Base-by-base conservation (phyloP, 2,329 filamentous ascomycete species). In the Emergomyces orientalis region DNA sequence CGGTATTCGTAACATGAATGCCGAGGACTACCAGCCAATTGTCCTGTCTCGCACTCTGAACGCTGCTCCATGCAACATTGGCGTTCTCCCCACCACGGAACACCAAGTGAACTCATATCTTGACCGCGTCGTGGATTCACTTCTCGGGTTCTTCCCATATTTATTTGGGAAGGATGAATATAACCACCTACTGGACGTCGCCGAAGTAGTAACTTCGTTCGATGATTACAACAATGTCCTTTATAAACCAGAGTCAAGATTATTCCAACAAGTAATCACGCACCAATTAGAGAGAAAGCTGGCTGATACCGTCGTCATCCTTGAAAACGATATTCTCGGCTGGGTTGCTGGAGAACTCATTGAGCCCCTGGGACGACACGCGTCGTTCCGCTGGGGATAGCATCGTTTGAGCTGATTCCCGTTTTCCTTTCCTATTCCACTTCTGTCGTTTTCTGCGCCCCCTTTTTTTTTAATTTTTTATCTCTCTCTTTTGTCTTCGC, bases 61-160 rank as follows among this genome's bases (percentile, higher is more conserved):
- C 54, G 62, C 45, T 14, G 39, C 41, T 19, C 52, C 39, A 37
- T 41, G 41, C 17, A 45, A 63, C 4, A 39, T 59, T 8, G 60
- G 45, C 2, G 27, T 63, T 13, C 62, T 63, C 19, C 49, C 62
- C 32, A 34, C 45, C 30, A 61, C 32, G 1, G 63, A 43, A 19
- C 56, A 63, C 43, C 59, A 64, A 43, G 57, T 67, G 57, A 64
- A 67, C 27, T 66, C 73, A 37, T 77, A 76, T 39, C 69, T 78
- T 19, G 74, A 77, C 59, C 67, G 70, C 41, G 71, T 75, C 17
- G 66, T 74, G 25, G 70, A 70, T 60, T 75, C 77, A 62, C 73
- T 77, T 55, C 73, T 76, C 37, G 75, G 75, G 11, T 69, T 73
- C 30, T 78, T 78, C 64, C 74, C 71, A 63, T 74, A 76, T 55